Percentiles rank a stretch among this genome's conserved stretches.
Evolutionary conservation across 257 asterid genomes (phyloP).

Genomic region (Capsicum rhomboideum): DNA sequence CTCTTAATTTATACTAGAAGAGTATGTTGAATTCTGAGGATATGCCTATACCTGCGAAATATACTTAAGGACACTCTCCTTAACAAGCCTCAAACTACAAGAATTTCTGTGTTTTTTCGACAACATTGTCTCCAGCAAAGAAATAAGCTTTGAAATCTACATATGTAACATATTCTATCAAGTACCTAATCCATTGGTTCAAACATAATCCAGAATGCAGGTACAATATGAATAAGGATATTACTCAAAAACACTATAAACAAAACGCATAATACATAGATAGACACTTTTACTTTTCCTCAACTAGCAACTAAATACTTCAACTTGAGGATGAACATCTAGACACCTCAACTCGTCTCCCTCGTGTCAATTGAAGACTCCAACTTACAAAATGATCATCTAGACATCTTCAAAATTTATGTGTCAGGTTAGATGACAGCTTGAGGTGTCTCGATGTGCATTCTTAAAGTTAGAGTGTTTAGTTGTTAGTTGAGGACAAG

Average conservation of each 20-base stretch:
- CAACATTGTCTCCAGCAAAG: not conserved
- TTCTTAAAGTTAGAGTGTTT: not conserved
- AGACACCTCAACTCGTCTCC: not conserved
- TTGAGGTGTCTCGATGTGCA: not conserved
- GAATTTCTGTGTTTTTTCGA: not conserved
- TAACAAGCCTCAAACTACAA: not conserved
- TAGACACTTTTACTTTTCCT: not conserved
- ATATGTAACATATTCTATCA: not conserved
- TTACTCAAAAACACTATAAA: not conserved
- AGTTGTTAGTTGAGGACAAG: not conserved
- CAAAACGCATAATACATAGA: not conserved
- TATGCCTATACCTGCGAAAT: not conserved
- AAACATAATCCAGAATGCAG: not conserved
- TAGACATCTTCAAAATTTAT: not conserved
- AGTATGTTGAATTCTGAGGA: not conserved
- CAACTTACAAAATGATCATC: not conserved
- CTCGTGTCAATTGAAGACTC: not conserved
- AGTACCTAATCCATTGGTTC: not conserved
- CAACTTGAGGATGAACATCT: not conserved
- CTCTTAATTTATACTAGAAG: not conserved
- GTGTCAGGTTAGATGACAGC: not conserved
- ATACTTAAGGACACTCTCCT: not conserved
- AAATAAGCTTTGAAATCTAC: not conserved
- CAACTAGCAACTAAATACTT: not conserved
- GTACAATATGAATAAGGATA: not conserved